These are phyloP conservation scores for Boletus rex-veris DNA, from an alignment of 768 basidiomycete genomes.

Conservation along the genomic window DNA sequence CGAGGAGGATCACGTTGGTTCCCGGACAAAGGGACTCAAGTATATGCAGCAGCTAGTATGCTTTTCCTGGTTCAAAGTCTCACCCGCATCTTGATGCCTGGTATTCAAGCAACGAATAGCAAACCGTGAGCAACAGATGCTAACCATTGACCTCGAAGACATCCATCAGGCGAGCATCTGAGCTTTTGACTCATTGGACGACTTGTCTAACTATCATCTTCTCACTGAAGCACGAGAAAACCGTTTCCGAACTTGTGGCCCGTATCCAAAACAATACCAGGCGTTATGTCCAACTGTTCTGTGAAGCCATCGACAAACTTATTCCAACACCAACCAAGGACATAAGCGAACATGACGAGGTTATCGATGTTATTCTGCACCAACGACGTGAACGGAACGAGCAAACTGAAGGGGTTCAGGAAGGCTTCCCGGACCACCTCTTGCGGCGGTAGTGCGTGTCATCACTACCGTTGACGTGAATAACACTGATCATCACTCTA, in stretches of 20 bases:
- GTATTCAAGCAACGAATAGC: conserved; percentile 77
- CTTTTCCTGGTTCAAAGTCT: conserved; percentile 28
- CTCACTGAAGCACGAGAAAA: conserved; percentile 57
- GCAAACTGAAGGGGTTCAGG: conserved; percentile 66
- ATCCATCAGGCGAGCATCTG: conserved; percentile 56
- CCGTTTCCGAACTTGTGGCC: conserved; percentile 67
- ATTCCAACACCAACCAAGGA: conserved; percentile 89
- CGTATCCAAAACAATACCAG: conserved; percentile 83
- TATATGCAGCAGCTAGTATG: conserved; percentile 81
- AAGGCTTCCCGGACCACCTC: conserved; percentile 86
- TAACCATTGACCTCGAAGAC: conserved; percentile 88
- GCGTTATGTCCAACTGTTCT: conserved; percentile 87
- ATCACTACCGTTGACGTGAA: not conserved
- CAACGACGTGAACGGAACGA: conserved; percentile 89
- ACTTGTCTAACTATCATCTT: conserved; percentile 6
- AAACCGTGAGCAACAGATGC: conserved; percentile 88
- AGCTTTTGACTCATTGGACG: conserved; percentile 3
- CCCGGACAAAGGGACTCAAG: conserved; percentile 50
- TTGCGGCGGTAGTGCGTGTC: conserved; percentile 88
- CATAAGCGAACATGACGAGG: conserved; percentile 87
- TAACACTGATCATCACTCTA: conserved; percentile 33
- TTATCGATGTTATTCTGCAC: conserved; percentile 94
- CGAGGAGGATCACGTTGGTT: conserved; percentile 31
- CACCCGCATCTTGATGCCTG: conserved; percentile 19
- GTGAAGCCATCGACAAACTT: conserved; percentile 84